Evolutionary conservation across 2,329 filamentous ascomycete species (phyloP).

Genomic region (Penicillium oxalicum): DNA sequence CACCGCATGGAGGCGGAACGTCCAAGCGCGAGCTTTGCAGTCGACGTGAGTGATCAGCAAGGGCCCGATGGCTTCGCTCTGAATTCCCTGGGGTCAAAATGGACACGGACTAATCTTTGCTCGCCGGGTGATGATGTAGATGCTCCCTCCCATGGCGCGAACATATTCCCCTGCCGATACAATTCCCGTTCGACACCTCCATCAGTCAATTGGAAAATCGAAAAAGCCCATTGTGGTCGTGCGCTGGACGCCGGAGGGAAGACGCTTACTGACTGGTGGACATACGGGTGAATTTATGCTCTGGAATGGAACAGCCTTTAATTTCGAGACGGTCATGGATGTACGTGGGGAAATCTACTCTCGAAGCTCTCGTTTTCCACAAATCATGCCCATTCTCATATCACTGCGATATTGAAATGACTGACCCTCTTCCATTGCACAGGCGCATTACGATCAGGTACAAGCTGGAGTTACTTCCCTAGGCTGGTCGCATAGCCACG

Average conservation of each 20-base stretch:
- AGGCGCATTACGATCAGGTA: conserved; percentile 66
- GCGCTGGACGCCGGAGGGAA: conserved; percentile 93
- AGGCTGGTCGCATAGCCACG: conserved; percentile 84
- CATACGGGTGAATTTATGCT: conserved; percentile 97
- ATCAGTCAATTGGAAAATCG: conserved; percentile 97
- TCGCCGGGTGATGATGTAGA: conserved; percentile 45
- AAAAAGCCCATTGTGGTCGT: conserved; percentile 97
- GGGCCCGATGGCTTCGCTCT: neutral
- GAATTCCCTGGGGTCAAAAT: neutral
- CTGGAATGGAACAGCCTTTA: conserved; percentile 98
- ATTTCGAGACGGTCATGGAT: conserved; percentile 99
- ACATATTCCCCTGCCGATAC: conserved; percentile 71
- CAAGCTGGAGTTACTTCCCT: conserved; percentile 42
- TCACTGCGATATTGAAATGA: too few species aligned
- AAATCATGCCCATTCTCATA: too few species aligned
- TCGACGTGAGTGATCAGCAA: conserved; percentile 60
- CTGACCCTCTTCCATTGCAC: conserved; percentile 2
- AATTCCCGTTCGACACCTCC: conserved; percentile 88
- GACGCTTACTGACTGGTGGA: conserved; percentile 82
- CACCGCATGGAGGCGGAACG: conserved; percentile 72
- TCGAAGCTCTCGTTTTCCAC: too few species aligned
- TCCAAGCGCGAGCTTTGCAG: conserved; percentile 80
- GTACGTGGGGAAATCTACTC: conserved; percentile 26
- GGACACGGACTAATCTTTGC: conserved; percentile 4
- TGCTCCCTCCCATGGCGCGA: conserved; percentile 77